Evolutionary conservation across 441 rosid species (phyloP), one percentile per base, ranked within the genome.

Genomic region (Geranium incanum): DNA sequence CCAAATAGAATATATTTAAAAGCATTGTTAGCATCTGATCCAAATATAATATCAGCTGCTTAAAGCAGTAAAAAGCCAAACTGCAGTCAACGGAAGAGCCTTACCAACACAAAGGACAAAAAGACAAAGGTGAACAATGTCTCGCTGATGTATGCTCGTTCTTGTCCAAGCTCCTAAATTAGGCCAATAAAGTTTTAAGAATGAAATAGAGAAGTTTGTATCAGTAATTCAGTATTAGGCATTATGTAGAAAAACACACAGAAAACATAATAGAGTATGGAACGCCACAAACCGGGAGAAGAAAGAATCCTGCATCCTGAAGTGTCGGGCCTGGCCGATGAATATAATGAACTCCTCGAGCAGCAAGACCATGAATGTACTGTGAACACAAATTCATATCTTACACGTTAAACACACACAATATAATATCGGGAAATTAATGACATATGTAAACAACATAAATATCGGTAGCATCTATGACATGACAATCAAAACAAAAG

Each of bases 111-210:
- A 68, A 95, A 95, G 1, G 95, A 87, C 68, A 87, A 38, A 74
- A 95, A 95, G 41, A 88, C 78, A 50, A 23, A 75, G 71, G 84
- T 83, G 87, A 95, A 95, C 55, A 92, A 72, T 3, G 89, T 86
- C 86, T 95, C 99, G 43, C 99, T 95, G 71, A 95, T 86, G 83
- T 92, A 89, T 80, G 92, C 92, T 82, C 85, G 90, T 67, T 95
- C 97, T 82, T 87, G 90, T 70, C 99, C 99, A 65, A 95, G 95
- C 82, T 95, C 99, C 99, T 95, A 62, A 43, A 76, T 72, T 43
- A 43, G 50, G 50, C 11, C 50, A 43, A 43, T 77, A 64, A 65
- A 6, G 50, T 15, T 52, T 15, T 60, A 68, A 70, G 68, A 68
- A 52, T 33, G 72, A 13, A 36, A 65, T 57, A 16, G 13, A 52